Base-by-base conservation (phyloP, 2,329 filamentous ascomycete genomes). In the Cytospora piceicola region DNA sequence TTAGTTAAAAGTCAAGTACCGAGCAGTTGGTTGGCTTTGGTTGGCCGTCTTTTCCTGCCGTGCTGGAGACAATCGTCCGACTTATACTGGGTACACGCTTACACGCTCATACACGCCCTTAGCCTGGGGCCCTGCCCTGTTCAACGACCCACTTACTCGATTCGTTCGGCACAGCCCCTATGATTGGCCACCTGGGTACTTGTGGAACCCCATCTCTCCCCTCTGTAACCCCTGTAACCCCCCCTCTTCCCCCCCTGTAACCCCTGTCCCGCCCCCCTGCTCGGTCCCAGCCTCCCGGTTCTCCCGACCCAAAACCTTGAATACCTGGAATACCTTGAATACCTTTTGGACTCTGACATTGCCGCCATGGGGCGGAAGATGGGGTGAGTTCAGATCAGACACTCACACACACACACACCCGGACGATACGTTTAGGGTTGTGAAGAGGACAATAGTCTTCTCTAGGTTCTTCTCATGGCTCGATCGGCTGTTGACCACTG, bases 81-180 rank as follows among this genome's bases (percentile, higher is more conserved):
- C 46, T 49, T 49, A n/a, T n/a, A n/a, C n/a, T n/a, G n/a, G n/a
- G n/a, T n/a, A n/a, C n/a, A n/a, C n/a, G n/a, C n/a, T n/a, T n/a
- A n/a, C n/a, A n/a, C n/a, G n/a, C n/a, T n/a, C n/a, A n/a, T n/a
- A 49, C n/a, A 49, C 22, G 12, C 14, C 14, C 15, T 20, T 7
- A 20, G 17, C 39, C 17, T 4, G 27, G 39, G n/a, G n/a, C 46
- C n/a, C 11, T 49, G 17, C 7, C 11, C 42, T 20, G 8, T 24
- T n/a, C n/a, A n/a, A n/a, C n/a, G 46, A 14, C 46, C 46, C 46
- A 49, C 46, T 49, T 49, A 49, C 46, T 49, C 46, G 46, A 49
- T 49, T 49, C n/a, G 46, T 24, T 24, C 46, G 24, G 9, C 9
- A 20, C n/a, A 8, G 24, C n/a, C 9, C 8, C 8, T 24, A 49